Base-by-base conservation (phyloP, 129 eudicot genomes). In the Gnaphalium uliginosum region DNA sequence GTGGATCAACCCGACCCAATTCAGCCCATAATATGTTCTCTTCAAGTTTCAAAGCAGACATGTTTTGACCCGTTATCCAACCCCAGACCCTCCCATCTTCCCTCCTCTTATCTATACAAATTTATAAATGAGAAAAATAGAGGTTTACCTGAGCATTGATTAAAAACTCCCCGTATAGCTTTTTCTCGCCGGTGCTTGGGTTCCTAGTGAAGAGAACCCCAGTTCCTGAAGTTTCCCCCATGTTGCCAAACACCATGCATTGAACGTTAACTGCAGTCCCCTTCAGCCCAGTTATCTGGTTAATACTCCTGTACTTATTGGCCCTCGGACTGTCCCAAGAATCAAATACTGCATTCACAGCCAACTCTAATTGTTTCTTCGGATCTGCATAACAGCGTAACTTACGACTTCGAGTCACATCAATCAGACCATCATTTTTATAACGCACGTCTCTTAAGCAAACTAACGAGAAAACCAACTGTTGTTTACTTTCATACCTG, bases 301-400 rank as follows among this genome's bases (percentile, higher is more conserved):
- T 95, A 71, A 95, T 95, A 80, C 79, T 87, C 26, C 99, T 77
- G 73, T 95, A 95, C 81, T 95, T 95, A 23, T 66, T 89, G 22
- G 99, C 97, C 87, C 99, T 82, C 0, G 96, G 95, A 73, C 99
- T 95, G 84, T 95, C 99, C 99, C 99, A 95, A 5, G 99, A 95
- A 77, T 91, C 88, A 46, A 95, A 95, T 66, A 95, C 99, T 26
- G 99, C 99, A 15, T 95, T 82, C 64, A 95, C 83, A 21, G 99
- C 96, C 79, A 95, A 76, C 81, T 91, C 85, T 29, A 95, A 68
- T 74, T 95, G 99, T 78, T 86, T 87, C 71, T 77, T 85, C 4
- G 99, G 99, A 72, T 91, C 99, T 95, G 77, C 64, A 79, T 23
- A 78, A 29, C 29, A 19, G 6, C 53, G 58, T 11, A 58, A n/a